A percentile compares a stretch with the other conserved stretches of the same genome.
Evolutionary conservation across 2,329 filamentous ascomycete species (phyloP).

Genomic region (Phaeosphaeriaceae sp.): DNA sequence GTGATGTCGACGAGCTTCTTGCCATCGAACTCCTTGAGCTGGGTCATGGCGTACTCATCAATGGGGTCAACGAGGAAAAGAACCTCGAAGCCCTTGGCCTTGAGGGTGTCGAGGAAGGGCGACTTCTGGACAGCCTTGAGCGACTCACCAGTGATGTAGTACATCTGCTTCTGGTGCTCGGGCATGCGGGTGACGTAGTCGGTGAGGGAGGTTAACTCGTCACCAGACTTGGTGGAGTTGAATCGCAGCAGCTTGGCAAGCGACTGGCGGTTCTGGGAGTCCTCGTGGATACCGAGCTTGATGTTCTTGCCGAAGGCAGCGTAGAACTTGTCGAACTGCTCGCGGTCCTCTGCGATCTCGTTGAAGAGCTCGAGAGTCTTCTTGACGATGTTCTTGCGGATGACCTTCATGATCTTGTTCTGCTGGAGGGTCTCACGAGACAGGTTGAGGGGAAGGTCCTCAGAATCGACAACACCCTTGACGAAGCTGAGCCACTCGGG

Average conservation of each 20-base stretch:
- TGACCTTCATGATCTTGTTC: slow-evolving; percentile 99
- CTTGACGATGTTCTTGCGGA: slow-evolving; percentile 99
- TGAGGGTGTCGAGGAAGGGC: slow-evolving; percentile 97
- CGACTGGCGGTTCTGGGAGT: slow-evolving; percentile 90
- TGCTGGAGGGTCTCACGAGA: slow-evolving; percentile 99
- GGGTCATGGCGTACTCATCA: slow-evolving; percentile 99
- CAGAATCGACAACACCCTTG: slow-evolving; percentile 99
- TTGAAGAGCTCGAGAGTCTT: slow-evolving; percentile 99
- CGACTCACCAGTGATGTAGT: slow-evolving; percentile 99
- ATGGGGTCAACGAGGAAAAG: slow-evolving; percentile 99
- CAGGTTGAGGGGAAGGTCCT: slow-evolving; percentile 98
- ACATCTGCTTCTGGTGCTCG: slow-evolving; percentile 99
- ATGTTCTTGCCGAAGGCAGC: slow-evolving; percentile 99
- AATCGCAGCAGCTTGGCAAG: slow-evolving; percentile 99
- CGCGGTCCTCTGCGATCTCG: slow-evolving; percentile 99
- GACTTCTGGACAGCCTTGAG: slow-evolving; percentile 98
- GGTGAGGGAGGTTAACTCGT: slow-evolving; percentile 90
- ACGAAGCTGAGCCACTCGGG: slow-evolving; percentile 99
- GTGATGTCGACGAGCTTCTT: slow-evolving; percentile 99
- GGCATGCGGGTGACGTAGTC: slow-evolving; percentile 99
- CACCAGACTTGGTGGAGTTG: slow-evolving; percentile 98
- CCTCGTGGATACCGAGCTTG: slow-evolving; percentile 99
- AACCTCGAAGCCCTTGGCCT: slow-evolving; percentile 99
- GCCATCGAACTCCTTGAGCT: slow-evolving; percentile 99
- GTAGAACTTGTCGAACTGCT: slow-evolving; percentile 99